Evolutionary conservation across 306 rosid species (phyloP), one percentile per base, ranked within the genome.

Genomic region (Biancaea sappan): DNA sequence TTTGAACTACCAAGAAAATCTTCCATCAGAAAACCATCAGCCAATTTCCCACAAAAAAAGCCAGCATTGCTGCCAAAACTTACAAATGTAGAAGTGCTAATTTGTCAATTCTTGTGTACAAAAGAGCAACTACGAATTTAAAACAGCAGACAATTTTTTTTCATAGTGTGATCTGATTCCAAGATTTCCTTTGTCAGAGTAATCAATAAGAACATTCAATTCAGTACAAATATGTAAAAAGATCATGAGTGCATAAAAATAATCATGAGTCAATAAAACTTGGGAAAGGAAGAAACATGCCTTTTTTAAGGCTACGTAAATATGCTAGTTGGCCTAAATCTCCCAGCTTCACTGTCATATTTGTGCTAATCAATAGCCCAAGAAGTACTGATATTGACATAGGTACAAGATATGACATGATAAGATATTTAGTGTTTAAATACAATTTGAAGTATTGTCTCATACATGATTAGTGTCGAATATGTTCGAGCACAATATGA

Each of bases 11-110:
- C 47, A 73, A n/a, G 6, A 60, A 54, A 73, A 43, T n/a, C 29
- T 48, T 82, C 35, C 65, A 14, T 32, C 7, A 40, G 40, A 60
- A 68, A 75, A 69, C 52, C 35, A 38, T 57, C 13, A 40, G 52
- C 61, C 47, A 65, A 65, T 54, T 22, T 66, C 72, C 46, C 25
- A 26, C 58, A 19, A 38, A 40, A 38, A 34, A 32, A 47, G 50
- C 60, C 10, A 53, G n/a, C 13, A 21, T 32, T 15, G 41, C 18
- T 28, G 24, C 38, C 28, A 18, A 19, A 26, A 51, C 4, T 8
- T 18, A 44, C 22, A 51, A 41, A 18, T 40, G 41, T 41, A 71
- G 52, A 56, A 38, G 40, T 14, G 21, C 16, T 54, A 53, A 56
- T 34, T 24, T 70, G 4, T 26, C 66, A 26, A 13, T 26, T 22